phyloP scores from a whole-genome alignment of 2,329 filamentous ascomycete species.

The Raffaelea albimanens region DNA sequence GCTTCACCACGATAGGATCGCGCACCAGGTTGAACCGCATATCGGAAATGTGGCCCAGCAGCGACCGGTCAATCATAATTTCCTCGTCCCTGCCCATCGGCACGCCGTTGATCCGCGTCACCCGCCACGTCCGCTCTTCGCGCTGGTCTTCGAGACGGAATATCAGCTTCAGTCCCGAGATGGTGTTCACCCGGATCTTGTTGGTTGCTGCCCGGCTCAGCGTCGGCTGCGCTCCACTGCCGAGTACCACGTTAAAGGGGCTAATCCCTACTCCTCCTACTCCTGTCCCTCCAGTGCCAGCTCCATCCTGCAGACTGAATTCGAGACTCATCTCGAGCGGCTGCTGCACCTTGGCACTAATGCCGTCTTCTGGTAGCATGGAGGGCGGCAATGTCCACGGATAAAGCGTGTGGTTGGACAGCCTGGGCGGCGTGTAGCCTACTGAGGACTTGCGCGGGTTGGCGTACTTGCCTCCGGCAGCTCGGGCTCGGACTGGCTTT shows the following conservation, averaged over 20 bases:
- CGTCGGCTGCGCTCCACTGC: slow-evolving; percentile 26
- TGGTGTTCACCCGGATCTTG: slow-evolving; percentile 38
- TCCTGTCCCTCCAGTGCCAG: slow-evolving; percentile 14
- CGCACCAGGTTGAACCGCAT: slow-evolving; percentile 74
- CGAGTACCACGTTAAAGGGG: slow-evolving; percentile 36
- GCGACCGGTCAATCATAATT: slow-evolving; percentile 67
- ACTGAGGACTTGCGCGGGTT: background rate
- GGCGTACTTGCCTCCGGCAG: background rate
- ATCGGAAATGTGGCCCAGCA: slow-evolving; percentile 68
- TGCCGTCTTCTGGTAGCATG: slow-evolving; percentile 67
- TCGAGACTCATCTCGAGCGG: slow-evolving; percentile 62
- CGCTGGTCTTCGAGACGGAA: slow-evolving; percentile 54
- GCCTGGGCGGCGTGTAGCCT: background rate
- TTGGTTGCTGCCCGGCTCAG: slow-evolving; percentile 34
- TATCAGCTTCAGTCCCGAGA: slow-evolving; percentile 52
- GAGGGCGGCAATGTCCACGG: slow-evolving; percentile 82
- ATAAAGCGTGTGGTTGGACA: slow-evolving; percentile 67
- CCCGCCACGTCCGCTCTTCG: slow-evolving; percentile 47
- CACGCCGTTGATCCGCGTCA: slow-evolving; percentile 73
- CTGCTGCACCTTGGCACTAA: slow-evolving; percentile 62
- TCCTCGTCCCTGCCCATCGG: slow-evolving; percentile 81
- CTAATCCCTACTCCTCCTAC: slow-evolving; percentile 19
- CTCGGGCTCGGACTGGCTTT: slow-evolving; percentile 24
- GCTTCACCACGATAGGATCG: slow-evolving; percentile 41
- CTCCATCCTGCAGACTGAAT: slow-evolving; percentile 41